These are phyloP conservation scores for Globomyces pollinis-pini DNA, from an alignment of 192 early-diverging fungal species.

Conservation along the genomic window DNA sequence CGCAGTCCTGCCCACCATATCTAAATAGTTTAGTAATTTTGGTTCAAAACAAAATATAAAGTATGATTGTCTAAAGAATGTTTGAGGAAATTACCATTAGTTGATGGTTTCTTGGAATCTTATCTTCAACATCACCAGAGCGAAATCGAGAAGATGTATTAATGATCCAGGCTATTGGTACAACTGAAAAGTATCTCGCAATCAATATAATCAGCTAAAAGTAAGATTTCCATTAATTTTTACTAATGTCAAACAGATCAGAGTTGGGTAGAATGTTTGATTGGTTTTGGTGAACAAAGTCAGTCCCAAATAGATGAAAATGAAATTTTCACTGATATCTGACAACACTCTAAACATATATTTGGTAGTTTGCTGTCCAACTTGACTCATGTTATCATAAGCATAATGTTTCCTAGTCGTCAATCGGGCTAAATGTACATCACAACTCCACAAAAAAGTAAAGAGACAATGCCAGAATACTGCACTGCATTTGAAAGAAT, in stretches of 20 bases:
- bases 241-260: conserved; percentile 22
- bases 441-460: conserved; percentile 87
- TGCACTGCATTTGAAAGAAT: conserved; percentile 82
- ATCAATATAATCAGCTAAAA: conserved; percentile 34
- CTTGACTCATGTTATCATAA: conserved; percentile 78
- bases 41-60: too few relatives aligned
- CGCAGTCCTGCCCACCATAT: conserved; percentile 93
- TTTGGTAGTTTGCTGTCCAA: conserved; percentile 74
- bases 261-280: conserved; percentile 18
- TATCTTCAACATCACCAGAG: conserved; percentile 11
- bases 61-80: too few relatives aligned
- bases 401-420: conserved; percentile 95
- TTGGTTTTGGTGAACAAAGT: conserved; percentile 81
- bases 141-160: conserved; percentile 54
- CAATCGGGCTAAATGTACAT: too few relatives aligned
- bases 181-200: conserved; percentile 78
- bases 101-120: conserved; percentile 60
- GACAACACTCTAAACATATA: conserved; percentile 88
- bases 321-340: conserved; percentile 92
- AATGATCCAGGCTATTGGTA: conserved; percentile 74
- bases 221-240: neutral
- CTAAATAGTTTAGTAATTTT: too few relatives aligned
- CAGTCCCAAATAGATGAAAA: conserved; percentile 94
- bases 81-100: too few relatives aligned
- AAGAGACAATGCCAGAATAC: conserved; percentile 88